Evolutionary conservation across 441 rosid genomes (phyloP).

Genomic region (Biscutella laevigata): DNA sequence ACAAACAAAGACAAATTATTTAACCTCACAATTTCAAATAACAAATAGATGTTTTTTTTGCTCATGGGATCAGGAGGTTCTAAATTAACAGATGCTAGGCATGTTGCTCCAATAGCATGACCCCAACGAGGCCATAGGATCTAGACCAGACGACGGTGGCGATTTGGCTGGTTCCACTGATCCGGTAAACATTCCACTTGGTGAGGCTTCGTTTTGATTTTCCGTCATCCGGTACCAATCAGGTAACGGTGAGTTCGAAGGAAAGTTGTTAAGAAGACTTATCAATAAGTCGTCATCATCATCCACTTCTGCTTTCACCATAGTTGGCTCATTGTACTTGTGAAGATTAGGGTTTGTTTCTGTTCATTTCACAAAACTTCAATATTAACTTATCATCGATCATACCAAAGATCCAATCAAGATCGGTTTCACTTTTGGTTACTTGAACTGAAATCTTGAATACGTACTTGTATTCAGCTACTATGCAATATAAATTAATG

Average conservation of each 20-base stretch:
- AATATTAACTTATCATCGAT: background rate
- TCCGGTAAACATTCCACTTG: background rate
- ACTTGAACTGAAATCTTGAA: background rate
- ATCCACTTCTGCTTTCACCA: constrained; percentile 41
- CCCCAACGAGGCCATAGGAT: constrained; percentile 28
- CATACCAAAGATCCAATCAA: constrained; percentile 1
- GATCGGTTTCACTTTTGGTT: background rate
- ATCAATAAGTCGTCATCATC: constrained; percentile 35
- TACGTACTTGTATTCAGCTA: background rate
- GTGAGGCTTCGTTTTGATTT: constrained; percentile 12
- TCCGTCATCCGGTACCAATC: constrained; percentile 42
- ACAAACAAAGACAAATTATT: constrained; percentile 14
- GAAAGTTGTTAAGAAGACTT: constrained; percentile 55
- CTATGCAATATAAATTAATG: background rate
- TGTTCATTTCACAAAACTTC: constrained; percentile 5
- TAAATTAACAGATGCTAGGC: constrained; percentile 44
- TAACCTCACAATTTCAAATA: constrained; percentile 21
- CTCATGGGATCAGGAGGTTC: constrained; percentile 3
- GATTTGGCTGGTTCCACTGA: constrained; percentile 12
- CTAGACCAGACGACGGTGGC: constrained; percentile 9
- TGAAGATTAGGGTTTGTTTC: constrained; percentile 24
- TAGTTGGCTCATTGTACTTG: constrained; percentile 30
- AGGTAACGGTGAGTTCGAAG: constrained; percentile 45
- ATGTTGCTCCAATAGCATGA: constrained; percentile 46
- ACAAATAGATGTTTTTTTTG: constrained; percentile 2